These are phyloP conservation scores for Phoenix dactylifera DNA, from an alignment of 176 grass and related monocot genomes.

Conservation along the genomic window DNA sequence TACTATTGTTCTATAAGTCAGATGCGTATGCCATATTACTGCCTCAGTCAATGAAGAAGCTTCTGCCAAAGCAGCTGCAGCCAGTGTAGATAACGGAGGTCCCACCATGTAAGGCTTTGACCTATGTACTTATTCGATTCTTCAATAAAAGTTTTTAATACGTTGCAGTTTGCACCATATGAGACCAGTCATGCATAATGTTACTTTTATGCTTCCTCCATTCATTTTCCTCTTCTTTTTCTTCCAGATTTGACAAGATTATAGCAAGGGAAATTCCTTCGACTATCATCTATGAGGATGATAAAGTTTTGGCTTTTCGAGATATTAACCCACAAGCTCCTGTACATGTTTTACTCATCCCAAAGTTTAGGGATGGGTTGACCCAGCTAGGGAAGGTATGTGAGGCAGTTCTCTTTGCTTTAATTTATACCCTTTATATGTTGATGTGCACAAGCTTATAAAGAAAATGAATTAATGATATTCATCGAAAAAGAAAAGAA, in stretches of 20 bases:
- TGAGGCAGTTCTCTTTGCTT: background rate
- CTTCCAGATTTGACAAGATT: constrained; percentile 89
- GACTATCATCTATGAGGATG: constrained; percentile 71
- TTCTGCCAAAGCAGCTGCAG: constrained; percentile 47
- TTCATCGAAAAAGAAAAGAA: too few species aligned
- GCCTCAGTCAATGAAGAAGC: constrained; percentile 74
- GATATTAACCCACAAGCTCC: constrained; percentile 89
- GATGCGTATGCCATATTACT: constrained; percentile 50
- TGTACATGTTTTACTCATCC: constrained; percentile 78
- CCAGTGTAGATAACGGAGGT: constrained; percentile 38
- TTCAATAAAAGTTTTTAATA: background rate
- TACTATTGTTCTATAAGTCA: background rate
- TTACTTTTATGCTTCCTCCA: background rate
- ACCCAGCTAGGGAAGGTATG: constrained; percentile 69
- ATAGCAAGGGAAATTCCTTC: constrained; percentile 87
- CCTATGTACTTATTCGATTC: background rate
- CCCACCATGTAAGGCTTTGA: constrained; percentile 54
- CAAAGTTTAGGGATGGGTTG: constrained; percentile 65
- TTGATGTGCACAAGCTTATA: too few species aligned
- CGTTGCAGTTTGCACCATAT: too few species aligned
- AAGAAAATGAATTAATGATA: too few species aligned
- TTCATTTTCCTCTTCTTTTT: constrained; percentile 4
- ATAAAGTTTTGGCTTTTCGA: constrained; percentile 85
- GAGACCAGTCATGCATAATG: background rate
- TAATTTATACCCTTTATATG: too few species aligned